Conservation (phyloP, 2,329 filamentous ascomycete species). For the Diaporthe amygdali region DNA sequence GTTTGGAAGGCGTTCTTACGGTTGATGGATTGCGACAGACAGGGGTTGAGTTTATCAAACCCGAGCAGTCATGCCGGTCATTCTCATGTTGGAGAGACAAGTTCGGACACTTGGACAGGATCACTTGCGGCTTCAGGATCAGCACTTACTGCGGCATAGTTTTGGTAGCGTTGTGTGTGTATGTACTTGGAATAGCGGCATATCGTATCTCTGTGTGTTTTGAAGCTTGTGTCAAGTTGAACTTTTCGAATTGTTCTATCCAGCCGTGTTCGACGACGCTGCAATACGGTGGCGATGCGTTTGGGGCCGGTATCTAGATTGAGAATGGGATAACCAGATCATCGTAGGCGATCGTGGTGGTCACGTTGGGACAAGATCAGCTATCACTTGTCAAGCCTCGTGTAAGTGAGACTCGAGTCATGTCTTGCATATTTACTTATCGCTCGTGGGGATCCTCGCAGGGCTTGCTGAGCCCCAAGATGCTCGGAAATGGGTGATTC, state of each 20-base stretch:
- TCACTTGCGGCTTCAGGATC: not conserved
- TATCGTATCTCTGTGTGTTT: not conserved
- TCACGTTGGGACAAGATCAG: not conserved
- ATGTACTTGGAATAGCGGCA: not conserved
- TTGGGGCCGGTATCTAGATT: not conserved
- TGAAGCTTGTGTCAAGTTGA: not conserved
- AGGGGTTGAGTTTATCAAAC: not conserved
- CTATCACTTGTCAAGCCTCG: not conserved
- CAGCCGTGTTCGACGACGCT: not conserved
- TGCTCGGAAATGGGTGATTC: too few species aligned
- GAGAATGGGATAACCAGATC: not conserved
- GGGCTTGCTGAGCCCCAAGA: too few species aligned
- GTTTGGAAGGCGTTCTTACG: not conserved
- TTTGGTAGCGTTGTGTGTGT: not conserved
- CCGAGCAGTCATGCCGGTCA: not conserved
- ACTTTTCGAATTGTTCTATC: not conserved
- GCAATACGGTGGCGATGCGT: too few species aligned
- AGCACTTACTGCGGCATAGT: not conserved
- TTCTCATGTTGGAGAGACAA: not conserved
- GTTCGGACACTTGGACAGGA: not conserved
- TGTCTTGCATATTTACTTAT: not conserved
- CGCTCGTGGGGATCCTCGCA: not conserved
- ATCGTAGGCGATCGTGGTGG: not conserved
- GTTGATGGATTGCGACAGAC: not conserved
- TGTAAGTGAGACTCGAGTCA: slow-evolving; percentile 7